Percentiles rank a stretch among this genome's conserved stretches.
Evolutionary conservation across 495 filamentous ascomycete species (phyloP).

Genomic region (Lentithecium fluviatile): DNA sequence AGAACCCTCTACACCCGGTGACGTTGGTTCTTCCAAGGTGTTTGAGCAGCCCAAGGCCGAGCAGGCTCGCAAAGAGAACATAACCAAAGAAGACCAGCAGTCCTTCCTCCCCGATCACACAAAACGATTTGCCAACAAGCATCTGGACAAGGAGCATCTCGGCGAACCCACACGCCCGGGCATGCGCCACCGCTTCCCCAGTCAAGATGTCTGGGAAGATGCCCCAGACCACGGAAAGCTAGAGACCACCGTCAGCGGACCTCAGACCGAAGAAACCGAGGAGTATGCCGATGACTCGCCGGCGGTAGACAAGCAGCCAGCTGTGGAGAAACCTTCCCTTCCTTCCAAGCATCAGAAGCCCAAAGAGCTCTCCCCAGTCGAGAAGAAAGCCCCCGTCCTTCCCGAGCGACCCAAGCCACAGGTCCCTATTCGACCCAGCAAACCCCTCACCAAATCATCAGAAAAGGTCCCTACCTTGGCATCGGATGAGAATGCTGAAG

Average conservation of each 20-base stretch:
- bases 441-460: slow-evolving; percentile 45
- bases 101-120: slow-evolving; percentile 40
- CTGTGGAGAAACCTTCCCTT: slow-evolving; percentile 20
- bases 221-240: slow-evolving; percentile 78
- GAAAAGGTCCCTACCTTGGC: slow-evolving; percentile 24
- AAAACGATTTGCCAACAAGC: slow-evolving; percentile 43
- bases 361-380: slow-evolving; percentile 44
- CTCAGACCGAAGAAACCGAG: slow-evolving; percentile 51
- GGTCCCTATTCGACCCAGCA: slow-evolving; percentile 69
- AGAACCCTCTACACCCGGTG: slow-evolving; percentile 31
- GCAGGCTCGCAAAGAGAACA: slow-evolving; percentile 48
- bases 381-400: slow-evolving; percentile 43
- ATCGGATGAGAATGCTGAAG: slow-evolving; percentile 11
- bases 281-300: slow-evolving; percentile 30
- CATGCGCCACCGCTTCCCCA: slow-evolving; percentile 78
- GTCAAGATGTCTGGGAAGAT: slow-evolving; percentile 96
- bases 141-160: slow-evolving; percentile 46
- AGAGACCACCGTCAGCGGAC: slow-evolving; percentile 70
- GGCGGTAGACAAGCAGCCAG: slow-evolving; percentile 11
- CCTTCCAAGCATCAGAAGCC: slow-evolving; percentile 32
- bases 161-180: slow-evolving; percentile 47
- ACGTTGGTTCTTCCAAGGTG: slow-evolving; percentile 11
- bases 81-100: slow-evolving; percentile 50
- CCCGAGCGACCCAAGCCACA: slow-evolving; percentile 78
- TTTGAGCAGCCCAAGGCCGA: slow-evolving; percentile 62